phyloP scores from a whole-genome alignment of 495 filamentous ascomycete species.

The Penicillium soppii region DNA sequence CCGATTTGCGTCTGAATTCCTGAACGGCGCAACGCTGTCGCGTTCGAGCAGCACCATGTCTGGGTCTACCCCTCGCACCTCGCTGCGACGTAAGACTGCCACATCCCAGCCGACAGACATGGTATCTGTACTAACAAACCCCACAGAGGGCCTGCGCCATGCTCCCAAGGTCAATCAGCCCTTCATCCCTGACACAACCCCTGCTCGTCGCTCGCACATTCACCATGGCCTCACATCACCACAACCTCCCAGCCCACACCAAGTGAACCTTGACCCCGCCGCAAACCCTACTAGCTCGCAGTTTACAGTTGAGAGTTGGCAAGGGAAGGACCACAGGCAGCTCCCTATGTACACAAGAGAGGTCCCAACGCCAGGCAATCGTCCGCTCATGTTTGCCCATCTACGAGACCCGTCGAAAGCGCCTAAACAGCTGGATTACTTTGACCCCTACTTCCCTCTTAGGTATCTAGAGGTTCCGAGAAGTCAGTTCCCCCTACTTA shows the following conservation, averaged over 20 bases:
- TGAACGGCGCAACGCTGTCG: not conserved
- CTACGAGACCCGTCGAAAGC: constrained; percentile 29
- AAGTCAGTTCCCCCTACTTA: constrained; percentile 26
- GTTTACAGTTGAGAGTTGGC: constrained; percentile 35
- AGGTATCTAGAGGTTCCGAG: constrained; percentile 41
- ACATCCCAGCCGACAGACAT: not conserved
- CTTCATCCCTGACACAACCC: constrained; percentile 47
- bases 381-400: constrained; percentile 34
- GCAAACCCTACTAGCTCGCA: constrained; percentile 30
- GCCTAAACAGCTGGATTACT: constrained; percentile 39
- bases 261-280: constrained; percentile 30
- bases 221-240: constrained; percentile 35
- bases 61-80: constrained; percentile 26
- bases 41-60: constrained; percentile 19
- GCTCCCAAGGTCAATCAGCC: constrained; percentile 47
- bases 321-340: constrained; percentile 36
- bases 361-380: constrained; percentile 45
- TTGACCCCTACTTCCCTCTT: constrained; percentile 45
- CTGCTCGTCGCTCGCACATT: constrained; percentile 38
- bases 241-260: constrained; percentile 27
- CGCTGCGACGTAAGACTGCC: constrained; percentile 24
- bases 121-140: constrained; percentile 13
- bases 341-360: constrained; percentile 44
- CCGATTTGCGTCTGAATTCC: not conserved
- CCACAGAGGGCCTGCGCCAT: constrained; percentile 47